Conservation (phyloP, 2,329 filamentous ascomycete genomes). For the Diaporthe citriasiana region DNA sequence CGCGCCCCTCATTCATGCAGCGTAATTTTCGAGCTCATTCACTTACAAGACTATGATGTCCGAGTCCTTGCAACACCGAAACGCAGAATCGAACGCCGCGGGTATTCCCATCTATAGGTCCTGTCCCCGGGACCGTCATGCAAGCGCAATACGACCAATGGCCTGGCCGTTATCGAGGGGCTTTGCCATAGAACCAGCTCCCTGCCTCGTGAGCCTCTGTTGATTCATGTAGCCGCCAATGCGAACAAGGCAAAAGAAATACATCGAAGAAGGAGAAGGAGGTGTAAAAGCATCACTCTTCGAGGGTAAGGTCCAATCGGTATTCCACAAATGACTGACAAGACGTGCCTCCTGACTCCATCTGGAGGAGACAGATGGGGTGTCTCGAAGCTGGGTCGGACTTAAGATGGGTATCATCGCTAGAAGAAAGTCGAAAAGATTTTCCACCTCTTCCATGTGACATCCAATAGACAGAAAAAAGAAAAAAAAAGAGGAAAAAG, state of each 20-base stretch:
- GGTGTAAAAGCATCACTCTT: not conserved
- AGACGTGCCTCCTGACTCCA: not conserved
- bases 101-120: slow-evolving; percentile 35
- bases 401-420: slow-evolving; percentile 35
- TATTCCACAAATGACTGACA: not conserved
- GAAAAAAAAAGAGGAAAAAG: not conserved
- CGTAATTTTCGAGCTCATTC: not conserved
- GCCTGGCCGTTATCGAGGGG: not conserved
- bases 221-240: slow-evolving; percentile 11
- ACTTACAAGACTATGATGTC: not conserved
- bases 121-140: slow-evolving; percentile 28
- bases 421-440: slow-evolving; percentile 20
- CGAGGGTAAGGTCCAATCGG: not conserved
- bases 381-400: not conserved
- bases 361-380: not conserved
- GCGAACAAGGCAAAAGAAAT: slow-evolving; percentile 1
- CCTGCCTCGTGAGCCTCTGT: not conserved
- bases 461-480: not conserved
- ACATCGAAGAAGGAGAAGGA: not conserved
- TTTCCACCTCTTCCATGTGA: slow-evolving; percentile 7
- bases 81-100: slow-evolving; percentile 26
- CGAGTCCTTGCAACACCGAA: slow-evolving; percentile 4
- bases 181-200: not conserved
- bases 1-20: not conserved
- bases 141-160: slow-evolving; percentile 13